Conservation (phyloP, 1,284 basidiomycete genomes). For the Irpex sp. region DNA sequence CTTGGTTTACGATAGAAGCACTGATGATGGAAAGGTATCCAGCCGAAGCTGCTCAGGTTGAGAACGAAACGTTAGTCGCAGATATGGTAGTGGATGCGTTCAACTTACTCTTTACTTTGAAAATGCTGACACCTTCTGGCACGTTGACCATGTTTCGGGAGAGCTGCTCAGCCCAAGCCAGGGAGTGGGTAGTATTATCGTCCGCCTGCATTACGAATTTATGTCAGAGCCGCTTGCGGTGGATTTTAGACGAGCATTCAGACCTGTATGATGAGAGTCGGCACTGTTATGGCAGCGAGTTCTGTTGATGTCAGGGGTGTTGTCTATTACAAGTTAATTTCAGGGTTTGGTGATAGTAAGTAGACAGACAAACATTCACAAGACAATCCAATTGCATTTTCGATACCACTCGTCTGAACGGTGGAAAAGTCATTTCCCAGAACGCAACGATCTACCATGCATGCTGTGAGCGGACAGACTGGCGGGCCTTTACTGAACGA, state of each 20-base stretch:
- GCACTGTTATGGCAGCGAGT: conserved; percentile 52
- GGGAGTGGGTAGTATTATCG: conserved; percentile 48
- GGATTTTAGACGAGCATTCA: conserved; percentile 6
- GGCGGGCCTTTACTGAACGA: neutral
- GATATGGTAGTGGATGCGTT: conserved; percentile 9
- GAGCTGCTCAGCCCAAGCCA: conserved; percentile 54
- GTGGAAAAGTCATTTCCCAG: conserved; percentile 57
- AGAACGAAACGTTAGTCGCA: neutral
- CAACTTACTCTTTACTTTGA: conserved; percentile 57
- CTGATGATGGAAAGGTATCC: conserved; percentile 48
- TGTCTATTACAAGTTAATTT: conserved; percentile 36
- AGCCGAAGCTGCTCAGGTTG: conserved; percentile 38
- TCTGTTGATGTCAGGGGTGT: conserved; percentile 44
- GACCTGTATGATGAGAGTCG: conserved; percentile 72
- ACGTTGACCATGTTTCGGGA: conserved; percentile 46
- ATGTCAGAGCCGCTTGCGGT: neutral
- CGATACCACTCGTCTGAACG: conserved; percentile 45
- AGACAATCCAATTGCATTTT: conserved; percentile 53
- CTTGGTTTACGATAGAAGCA: conserved; percentile 64
- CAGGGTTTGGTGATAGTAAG: neutral
- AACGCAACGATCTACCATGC: conserved; percentile 51
- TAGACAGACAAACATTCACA: conserved; percentile 47
- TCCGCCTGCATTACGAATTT: conserved; percentile 45
- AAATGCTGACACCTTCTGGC: conserved; percentile 44
- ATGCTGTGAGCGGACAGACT: neutral